Conservation (phyloP, 2,329 filamentous ascomycete species). For the Fusarium dimerum region DNA sequence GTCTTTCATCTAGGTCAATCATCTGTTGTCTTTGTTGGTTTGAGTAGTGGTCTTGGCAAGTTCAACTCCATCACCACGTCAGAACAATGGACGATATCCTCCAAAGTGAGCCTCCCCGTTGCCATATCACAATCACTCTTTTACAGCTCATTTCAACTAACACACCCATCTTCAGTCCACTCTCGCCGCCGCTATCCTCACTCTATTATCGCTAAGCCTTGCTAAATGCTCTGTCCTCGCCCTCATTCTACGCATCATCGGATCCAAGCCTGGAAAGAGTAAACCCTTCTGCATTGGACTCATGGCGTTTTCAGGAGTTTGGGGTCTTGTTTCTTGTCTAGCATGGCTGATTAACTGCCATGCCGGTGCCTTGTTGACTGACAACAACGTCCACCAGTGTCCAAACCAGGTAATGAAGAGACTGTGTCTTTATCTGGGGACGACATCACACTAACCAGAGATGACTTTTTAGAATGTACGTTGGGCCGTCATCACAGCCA, state of each 20-base stretch:
- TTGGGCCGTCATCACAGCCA: conserved; percentile 10
- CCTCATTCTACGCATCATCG: conserved; percentile 21
- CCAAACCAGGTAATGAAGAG: conserved; percentile 14
- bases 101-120: conserved; percentile 1
- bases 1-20: conserved; percentile 17
- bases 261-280: conserved; percentile 16
- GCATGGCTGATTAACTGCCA: conserved; percentile 15
- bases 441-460: background rate
- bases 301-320: conserved; percentile 6
- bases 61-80: conserved; percentile 15
- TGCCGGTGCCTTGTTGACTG: conserved; percentile 3
- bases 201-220: conserved; percentile 6
- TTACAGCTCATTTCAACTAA: conserved; percentile 1
- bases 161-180: conserved; percentile 1
- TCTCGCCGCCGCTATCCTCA: conserved; percentile 10
- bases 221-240: conserved; percentile 23
- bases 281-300: conserved; percentile 12
- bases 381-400: conserved; percentile 8
- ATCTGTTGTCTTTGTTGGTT: conserved; percentile 19
- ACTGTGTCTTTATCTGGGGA: too few relatives aligned
- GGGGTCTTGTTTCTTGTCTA: conserved; percentile 9
- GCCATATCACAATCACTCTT: too few relatives aligned
- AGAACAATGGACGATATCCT: conserved; percentile 15
- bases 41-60: conserved; percentile 12
- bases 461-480: conserved; percentile 7